A percentile compares a stretch with the other conserved stretches of the same genome.
Evolutionary conservation across 2,329 filamentous ascomycete species (phyloP).

Genomic region (Fusarium sp.): DNA sequence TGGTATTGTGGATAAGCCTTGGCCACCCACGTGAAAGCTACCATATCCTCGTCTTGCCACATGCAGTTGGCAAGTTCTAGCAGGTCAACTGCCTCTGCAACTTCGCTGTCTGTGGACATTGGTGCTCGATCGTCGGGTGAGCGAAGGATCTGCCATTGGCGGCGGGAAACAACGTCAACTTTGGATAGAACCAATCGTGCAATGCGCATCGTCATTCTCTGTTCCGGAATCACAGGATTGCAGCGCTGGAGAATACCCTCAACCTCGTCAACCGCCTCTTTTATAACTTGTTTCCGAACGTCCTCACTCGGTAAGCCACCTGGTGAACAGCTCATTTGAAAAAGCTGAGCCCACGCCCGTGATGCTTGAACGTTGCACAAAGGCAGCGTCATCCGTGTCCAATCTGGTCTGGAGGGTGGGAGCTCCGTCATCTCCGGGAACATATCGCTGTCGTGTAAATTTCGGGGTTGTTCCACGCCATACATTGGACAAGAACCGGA

Average conservation of each 20-base stretch:
- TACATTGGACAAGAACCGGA: neutral
- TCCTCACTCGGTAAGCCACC: conserved; percentile 42
- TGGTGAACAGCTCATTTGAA: conserved; percentile 38
- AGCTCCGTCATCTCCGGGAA: conserved; percentile 62
- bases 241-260: conserved; percentile 52
- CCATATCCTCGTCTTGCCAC: conserved; percentile 55
- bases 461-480: conserved; percentile 67
- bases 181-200: conserved; percentile 52
- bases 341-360: conserved; percentile 42
- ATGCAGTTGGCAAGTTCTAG: conserved; percentile 52
- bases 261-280: conserved; percentile 4
- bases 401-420: conserved; percentile 62
- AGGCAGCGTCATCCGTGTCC: conserved; percentile 70
- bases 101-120: conserved; percentile 51
- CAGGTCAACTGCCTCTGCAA: conserved; percentile 52
- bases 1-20: conserved; percentile 60
- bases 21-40: conserved; percentile 55
- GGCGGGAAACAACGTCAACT: conserved; percentile 64
- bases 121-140: conserved; percentile 31
- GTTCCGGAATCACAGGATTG: conserved; percentile 65
- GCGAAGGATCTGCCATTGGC: conserved; percentile 51
- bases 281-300: conserved; percentile 57
- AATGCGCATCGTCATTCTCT: conserved; percentile 50
- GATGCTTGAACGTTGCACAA: conserved; percentile 67
- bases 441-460: conserved; percentile 68